Conservation (phyloP, 192 early-diverging fungal genomes). For the Backusella australiensis region DNA sequence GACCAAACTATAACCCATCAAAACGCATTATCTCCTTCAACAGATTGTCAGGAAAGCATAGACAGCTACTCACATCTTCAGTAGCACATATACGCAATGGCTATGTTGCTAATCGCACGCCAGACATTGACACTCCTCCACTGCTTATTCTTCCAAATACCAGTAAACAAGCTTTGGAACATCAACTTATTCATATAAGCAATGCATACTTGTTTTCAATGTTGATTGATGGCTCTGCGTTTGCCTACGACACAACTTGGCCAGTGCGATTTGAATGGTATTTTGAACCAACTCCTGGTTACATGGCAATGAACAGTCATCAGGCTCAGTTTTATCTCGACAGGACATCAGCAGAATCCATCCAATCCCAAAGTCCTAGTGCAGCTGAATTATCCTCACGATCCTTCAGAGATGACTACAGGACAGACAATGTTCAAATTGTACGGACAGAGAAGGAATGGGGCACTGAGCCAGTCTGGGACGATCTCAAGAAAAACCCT, state of each 20-base stretch:
- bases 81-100: slow-evolving; percentile 26
- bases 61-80: slow-evolving; percentile 4
- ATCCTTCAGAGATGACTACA: neutral
- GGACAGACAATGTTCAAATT: neutral
- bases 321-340: slow-evolving; percentile 25
- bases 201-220: slow-evolving; percentile 26
- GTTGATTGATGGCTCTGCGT: slow-evolving; percentile 25
- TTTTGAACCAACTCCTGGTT: slow-evolving; percentile 23
- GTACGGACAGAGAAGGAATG: slow-evolving; percentile 7
- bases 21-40: neutral
- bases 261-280: slow-evolving; percentile 28
- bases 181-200: slow-evolving; percentile 20
- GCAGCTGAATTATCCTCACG: neutral
- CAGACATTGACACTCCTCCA: slow-evolving; percentile 26
- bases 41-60: neutral
- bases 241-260: slow-evolving; percentile 12
- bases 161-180: neutral
- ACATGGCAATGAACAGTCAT: slow-evolving; percentile 19
- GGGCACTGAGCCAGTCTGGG: neutral
- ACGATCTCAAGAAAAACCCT: neutral
- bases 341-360: neutral
- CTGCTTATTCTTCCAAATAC: slow-evolving; percentile 20
- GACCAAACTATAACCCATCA: neutral
- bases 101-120: slow-evolving; percentile 33
- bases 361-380: neutral